Evolutionary conservation across 164 flowering plant species (phyloP).

Genomic region (Taxillus chinensis): DNA sequence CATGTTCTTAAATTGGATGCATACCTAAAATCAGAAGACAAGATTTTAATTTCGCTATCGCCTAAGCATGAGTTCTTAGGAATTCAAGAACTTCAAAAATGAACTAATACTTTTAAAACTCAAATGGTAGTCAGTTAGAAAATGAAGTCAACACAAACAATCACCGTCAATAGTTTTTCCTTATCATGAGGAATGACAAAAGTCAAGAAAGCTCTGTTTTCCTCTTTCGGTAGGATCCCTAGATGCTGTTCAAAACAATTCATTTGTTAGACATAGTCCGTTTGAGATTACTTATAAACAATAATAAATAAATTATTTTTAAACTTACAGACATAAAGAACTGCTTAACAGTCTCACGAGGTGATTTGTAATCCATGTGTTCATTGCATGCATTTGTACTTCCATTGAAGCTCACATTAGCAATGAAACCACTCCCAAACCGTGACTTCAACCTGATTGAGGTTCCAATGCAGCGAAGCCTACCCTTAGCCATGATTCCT

Average conservation of each 20-base stretch:
- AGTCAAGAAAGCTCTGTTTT: slow-evolving; percentile 68
- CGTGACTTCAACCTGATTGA: slow-evolving; percentile 85
- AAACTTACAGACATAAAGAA: slow-evolving; percentile 68
- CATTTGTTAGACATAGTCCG: slow-evolving; percentile 10
- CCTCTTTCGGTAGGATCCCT: slow-evolving; percentile 71
- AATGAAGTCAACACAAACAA: not conserved
- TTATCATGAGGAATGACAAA: slow-evolving; percentile 75
- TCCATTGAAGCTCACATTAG: slow-evolving; percentile 57
- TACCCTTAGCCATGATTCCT: slow-evolving; percentile 98
- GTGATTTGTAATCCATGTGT: slow-evolving; percentile 11
- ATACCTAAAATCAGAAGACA: too few species aligned
- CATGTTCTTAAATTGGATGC: too few species aligned
- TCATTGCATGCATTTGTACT: slow-evolving; percentile 26
- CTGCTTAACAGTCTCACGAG: slow-evolving; percentile 57
- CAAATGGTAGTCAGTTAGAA: not conserved
- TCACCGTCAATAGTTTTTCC: slow-evolving; percentile 62
- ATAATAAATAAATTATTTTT: slow-evolving; percentile 2
- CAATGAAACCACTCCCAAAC: slow-evolving; percentile 85
- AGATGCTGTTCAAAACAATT: slow-evolving; percentile 42
- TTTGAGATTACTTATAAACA: not conserved
- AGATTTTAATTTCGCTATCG: too few species aligned
- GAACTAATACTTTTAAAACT: not conserved
- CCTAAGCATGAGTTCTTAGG: too few species aligned
- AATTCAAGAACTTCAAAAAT: not conserved
- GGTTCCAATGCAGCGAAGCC: slow-evolving; percentile 92